Conservation (phyloP, 495 filamentous ascomycete species). For the Xylaria curta region DNA sequence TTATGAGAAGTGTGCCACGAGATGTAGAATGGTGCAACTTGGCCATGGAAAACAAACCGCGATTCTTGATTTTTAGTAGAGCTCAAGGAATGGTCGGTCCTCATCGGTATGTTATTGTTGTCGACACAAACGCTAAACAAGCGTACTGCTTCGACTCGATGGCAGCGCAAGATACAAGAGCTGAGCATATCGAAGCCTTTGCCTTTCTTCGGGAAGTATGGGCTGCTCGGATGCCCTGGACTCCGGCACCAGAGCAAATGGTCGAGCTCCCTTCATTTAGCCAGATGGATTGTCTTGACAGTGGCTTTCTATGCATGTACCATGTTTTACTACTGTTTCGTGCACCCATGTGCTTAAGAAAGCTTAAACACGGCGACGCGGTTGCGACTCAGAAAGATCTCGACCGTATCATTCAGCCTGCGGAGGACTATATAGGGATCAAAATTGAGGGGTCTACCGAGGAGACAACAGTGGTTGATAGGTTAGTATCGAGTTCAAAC, state of each 20-base stretch:
- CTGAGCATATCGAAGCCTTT: conserved; percentile 11
- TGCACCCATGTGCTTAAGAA: neutral
- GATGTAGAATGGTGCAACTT: conserved; percentile 6
- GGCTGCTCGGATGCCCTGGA: neutral
- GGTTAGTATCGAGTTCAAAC: neutral
- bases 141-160: conserved; percentile 20
- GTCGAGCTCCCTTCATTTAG: conserved; percentile 8
- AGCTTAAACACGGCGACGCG: neutral
- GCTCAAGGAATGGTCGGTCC: neutral
- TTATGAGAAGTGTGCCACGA: neutral
- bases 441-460: neutral
- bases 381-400: neutral
- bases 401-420: neutral
- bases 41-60: neutral
- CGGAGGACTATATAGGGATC: neutral
- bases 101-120: conserved; percentile 18
- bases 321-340: conserved; percentile 10
- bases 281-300: neutral
- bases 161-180: neutral
- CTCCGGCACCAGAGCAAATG: conserved; percentile 3
- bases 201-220: neutral
- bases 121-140: neutral
- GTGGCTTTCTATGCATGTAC: conserved; percentile 9
- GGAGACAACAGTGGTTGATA: neutral
- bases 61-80: conserved; percentile 18